Conservation (phyloP, 257 asterid genomes). For the Nicotiana obtusifolia region DNA sequence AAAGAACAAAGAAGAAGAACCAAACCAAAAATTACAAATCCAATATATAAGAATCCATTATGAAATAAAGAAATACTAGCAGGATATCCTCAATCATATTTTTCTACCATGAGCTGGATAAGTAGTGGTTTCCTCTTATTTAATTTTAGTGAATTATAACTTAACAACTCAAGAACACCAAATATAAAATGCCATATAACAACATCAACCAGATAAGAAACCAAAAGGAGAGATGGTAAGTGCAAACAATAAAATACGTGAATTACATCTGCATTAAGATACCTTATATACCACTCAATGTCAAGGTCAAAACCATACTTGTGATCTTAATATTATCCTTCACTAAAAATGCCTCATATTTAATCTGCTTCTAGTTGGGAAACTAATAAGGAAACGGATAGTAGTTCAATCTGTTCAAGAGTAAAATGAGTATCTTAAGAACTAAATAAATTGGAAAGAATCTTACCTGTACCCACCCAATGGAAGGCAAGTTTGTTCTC, state of each 20-base stretch:
- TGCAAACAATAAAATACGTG: neutral
- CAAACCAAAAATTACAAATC: neutral
- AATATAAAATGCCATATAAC: neutral
- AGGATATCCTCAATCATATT: neutral
- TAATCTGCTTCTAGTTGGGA: neutral
- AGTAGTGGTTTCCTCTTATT: neutral
- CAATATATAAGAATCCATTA: neutral
- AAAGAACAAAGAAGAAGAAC: neutral
- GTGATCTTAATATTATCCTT: neutral
- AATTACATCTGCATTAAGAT: neutral
- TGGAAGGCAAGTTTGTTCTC: constrained; percentile 82
- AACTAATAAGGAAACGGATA: neutral
- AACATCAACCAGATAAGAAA: neutral
- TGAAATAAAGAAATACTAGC: neutral
- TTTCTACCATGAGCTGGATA: neutral
- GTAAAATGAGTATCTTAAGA: neutral
- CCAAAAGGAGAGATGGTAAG: neutral
- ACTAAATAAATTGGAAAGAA: constrained; percentile 3
- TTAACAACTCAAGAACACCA: constrained; percentile 2
- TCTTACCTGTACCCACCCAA: constrained; percentile 98
- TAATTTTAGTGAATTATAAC: neutral
- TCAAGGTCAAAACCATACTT: neutral
- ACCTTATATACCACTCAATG: neutral
- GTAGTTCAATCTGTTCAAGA: neutral
- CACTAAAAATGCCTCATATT: neutral